phyloP scores from a whole-genome alignment of 2,329 filamentous ascomycete species.

The Akanthomyces muscarius region DNA sequence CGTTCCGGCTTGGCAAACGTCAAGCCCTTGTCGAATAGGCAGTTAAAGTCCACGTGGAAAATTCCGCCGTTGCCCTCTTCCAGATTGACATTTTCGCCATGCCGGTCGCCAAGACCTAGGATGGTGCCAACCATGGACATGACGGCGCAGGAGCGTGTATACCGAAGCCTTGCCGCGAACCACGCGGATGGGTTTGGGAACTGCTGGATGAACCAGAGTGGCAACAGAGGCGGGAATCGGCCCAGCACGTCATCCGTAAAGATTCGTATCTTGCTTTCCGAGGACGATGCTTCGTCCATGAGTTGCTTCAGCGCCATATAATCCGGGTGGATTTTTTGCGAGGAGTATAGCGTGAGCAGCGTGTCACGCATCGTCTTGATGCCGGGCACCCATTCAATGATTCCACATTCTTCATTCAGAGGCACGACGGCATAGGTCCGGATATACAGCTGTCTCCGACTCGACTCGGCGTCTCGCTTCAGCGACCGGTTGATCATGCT shows the following conservation, averaged over 20 bases:
- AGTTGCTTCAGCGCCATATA: slow-evolving; percentile 62
- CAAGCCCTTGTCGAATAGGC: slow-evolving; percentile 94
- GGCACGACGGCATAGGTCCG: slow-evolving; percentile 96
- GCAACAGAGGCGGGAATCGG: slow-evolving; percentile 77
- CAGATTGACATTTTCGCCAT: slow-evolving; percentile 94
- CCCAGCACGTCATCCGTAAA: slow-evolving; percentile 64
- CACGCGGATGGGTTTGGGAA: slow-evolving; percentile 91
- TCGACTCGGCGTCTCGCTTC: slow-evolving; percentile 86
- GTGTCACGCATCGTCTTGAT: slow-evolving; percentile 93
- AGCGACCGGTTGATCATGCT: slow-evolving; percentile 94
- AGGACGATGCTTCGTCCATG: slow-evolving; percentile 59
- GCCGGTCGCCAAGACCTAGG: slow-evolving; percentile 85
- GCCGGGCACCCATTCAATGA: slow-evolving; percentile 98
- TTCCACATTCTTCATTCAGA: slow-evolving; percentile 93
- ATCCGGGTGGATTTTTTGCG: slow-evolving; percentile 66
- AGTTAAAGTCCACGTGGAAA: slow-evolving; percentile 99
- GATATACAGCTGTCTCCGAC: slow-evolving; percentile 86
- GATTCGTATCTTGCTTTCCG: slow-evolving; percentile 58
- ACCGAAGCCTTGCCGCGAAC: slow-evolving; percentile 84
- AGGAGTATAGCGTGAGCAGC: slow-evolving; percentile 70
- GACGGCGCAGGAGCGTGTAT: slow-evolving; percentile 90
- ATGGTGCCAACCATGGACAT: slow-evolving; percentile 99
- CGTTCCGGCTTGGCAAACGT: slow-evolving; percentile 93
- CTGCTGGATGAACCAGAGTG: slow-evolving; percentile 92
- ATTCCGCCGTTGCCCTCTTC: slow-evolving; percentile 91